Conservation (phyloP, 1,139 yeast species). For the Spencermartinsiella ligniputridi region DNA sequence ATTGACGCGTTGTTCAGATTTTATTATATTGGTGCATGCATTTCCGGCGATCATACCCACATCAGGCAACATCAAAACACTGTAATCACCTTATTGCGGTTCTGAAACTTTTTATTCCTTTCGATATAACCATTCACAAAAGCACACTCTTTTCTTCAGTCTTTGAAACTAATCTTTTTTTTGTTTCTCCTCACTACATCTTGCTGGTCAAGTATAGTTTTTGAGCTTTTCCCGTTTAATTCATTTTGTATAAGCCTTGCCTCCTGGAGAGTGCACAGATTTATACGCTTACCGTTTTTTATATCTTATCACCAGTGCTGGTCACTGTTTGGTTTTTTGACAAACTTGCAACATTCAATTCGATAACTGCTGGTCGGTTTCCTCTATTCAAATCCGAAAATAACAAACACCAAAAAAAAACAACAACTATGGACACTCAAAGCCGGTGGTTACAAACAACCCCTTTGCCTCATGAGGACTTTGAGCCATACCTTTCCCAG, state of each 20-base stretch:
- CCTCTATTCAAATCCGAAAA: constrained; percentile 1
- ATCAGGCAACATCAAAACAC: no score
- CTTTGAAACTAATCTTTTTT: constrained; percentile 9
- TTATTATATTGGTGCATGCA: no score
- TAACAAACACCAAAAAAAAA: constrained; percentile 9
- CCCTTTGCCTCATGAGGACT: constrained; percentile 32
- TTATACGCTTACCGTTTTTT: not conserved
- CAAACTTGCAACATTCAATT: constrained; percentile 7
- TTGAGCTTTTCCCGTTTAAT: constrained; percentile 9
- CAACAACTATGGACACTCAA: constrained; percentile 2
- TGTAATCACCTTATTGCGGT: not conserved
- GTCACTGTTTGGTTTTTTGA: constrained; percentile 7
- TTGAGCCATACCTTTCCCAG: constrained; percentile 32
- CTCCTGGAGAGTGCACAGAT: constrained; percentile 26
- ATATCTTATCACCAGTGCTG: constrained; percentile 5
- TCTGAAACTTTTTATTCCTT: not conserved
- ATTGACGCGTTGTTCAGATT: no score
- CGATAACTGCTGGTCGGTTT: constrained; percentile 8
- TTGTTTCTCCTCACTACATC: constrained; percentile 11
- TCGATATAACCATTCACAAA: not conserved
- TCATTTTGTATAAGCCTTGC: constrained; percentile 7
- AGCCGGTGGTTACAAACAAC: constrained; percentile 1
- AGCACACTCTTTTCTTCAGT: no score
- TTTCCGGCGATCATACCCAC: no score
- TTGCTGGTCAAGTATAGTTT: constrained; percentile 26